These are phyloP conservation scores for Trichoderma oligosporum DNA, from an alignment of 2,329 filamentous ascomycete species.

Conservation along the genomic window DNA sequence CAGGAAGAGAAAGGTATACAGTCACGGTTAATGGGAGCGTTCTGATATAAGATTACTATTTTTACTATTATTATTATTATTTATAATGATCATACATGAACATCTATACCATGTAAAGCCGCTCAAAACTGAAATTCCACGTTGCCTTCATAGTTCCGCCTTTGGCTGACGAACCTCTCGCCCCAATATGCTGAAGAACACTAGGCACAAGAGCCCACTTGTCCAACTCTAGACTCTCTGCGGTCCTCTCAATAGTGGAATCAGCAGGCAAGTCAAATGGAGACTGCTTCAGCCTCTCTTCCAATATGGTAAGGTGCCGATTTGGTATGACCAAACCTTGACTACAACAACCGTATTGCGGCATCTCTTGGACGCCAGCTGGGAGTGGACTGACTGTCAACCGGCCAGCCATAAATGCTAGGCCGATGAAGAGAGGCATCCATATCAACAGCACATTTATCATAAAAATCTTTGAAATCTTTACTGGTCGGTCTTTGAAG, in stretches of 20 bases:
- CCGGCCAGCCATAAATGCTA: conserved; percentile 31
- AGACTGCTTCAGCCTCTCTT: conserved; percentile 21
- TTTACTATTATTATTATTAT: not conserved
- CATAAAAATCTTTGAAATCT: conserved; percentile 8
- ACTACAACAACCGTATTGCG: conserved; percentile 35
- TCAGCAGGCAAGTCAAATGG: conserved; percentile 29
- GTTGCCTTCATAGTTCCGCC: conserved; percentile 27
- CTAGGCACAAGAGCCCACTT: conserved; percentile 35
- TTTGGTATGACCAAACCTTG: conserved; percentile 34
- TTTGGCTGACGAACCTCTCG: conserved; percentile 27
- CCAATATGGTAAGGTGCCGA: conserved; percentile 26
- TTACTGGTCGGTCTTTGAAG: conserved; percentile 1
- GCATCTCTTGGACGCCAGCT: conserved; percentile 32
- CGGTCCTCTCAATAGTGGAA: conserved; percentile 31
- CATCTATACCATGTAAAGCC: conserved; percentile 2
- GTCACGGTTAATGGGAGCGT: not conserved
- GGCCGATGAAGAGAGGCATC: conserved; percentile 24
- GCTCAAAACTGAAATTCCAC: conserved; percentile 34
- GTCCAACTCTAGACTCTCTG: conserved; percentile 25
- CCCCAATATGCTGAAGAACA: conserved; percentile 34
- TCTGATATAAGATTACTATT: too few relatives aligned
- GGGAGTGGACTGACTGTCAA: conserved; percentile 26
- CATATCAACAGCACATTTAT: conserved; percentile 23
- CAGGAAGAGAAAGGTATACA: not conserved
- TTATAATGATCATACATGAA: not conserved